phyloP scores from a whole-genome alignment of 768 basidiomycete species.

The Hirschioporus abietinus region DNA sequence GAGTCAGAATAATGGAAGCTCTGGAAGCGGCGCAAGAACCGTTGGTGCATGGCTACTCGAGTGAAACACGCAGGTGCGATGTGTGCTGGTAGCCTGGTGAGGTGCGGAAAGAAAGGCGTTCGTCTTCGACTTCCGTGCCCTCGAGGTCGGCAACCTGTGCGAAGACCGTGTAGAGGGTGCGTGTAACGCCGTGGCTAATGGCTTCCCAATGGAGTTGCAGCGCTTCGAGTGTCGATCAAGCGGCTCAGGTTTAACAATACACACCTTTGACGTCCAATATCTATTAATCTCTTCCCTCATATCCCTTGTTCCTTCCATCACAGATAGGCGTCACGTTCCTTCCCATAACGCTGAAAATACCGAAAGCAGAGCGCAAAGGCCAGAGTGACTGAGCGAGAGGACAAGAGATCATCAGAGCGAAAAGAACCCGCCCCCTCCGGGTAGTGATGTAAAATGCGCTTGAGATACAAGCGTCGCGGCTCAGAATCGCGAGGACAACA shows the following conservation, averaged over 20 bases:
- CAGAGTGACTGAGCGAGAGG: background rate
- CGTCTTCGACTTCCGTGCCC: background rate
- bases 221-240: background rate
- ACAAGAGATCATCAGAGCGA: background rate
- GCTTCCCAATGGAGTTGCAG: background rate
- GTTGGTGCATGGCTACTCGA: background rate
- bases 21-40: background rate
- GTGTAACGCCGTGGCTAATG: background rate
- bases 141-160: background rate
- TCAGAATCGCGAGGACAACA: background rate
- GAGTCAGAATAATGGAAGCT: background rate
- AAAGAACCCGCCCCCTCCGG: background rate
- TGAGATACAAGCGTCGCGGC: background rate
- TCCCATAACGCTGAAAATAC: background rate
- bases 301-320: constrained; percentile 1
- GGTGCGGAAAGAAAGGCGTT: background rate
- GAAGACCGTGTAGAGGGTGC: background rate
- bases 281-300: background rate
- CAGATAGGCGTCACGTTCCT: background rate
- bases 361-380: background rate
- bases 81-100: background rate
- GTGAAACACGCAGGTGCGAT: too few species aligned
- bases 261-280: background rate
- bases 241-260: background rate
- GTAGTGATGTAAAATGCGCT: background rate